phyloP scores from a whole-genome alignment of 2,329 filamentous ascomycete genomes.

The Aspergillus calidoustus region DNA sequence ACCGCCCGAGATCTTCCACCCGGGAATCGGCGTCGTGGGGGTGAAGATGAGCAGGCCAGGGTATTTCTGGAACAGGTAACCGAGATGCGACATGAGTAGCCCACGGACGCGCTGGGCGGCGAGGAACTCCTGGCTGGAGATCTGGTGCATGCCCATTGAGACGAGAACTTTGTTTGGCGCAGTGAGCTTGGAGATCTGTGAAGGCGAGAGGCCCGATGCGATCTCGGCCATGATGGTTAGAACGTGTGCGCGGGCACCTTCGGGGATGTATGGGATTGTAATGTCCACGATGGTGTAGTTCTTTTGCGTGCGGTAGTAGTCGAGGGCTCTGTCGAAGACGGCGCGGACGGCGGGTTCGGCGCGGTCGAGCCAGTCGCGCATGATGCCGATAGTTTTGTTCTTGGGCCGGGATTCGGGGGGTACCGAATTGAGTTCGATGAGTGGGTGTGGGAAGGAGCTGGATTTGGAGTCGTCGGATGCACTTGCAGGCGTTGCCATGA shows the following conservation, averaged over 20 bases:
- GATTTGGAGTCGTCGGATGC: conserved; percentile 59
- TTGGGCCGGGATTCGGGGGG: conserved; percentile 36
- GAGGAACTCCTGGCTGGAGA: conserved; percentile 71
- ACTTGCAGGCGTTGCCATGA: conserved; percentile 75
- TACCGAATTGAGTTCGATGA: conserved; percentile 48
- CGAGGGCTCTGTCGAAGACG: conserved; percentile 66
- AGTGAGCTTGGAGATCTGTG: conserved; percentile 63
- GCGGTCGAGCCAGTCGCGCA: conserved; percentile 69
- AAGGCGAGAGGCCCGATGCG: conserved; percentile 53
- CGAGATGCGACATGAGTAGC: conserved; percentile 78
- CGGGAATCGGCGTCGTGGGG: conserved; percentile 75
- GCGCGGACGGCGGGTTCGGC: conserved; percentile 67
- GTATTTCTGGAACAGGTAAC: conserved; percentile 69
- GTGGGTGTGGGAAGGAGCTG: conserved; percentile 62
- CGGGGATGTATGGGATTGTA: conserved; percentile 62
- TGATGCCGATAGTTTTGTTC: conserved; percentile 72
- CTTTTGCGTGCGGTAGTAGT: conserved; percentile 50
- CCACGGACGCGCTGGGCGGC: conserved; percentile 74
- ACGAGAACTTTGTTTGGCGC: conserved; percentile 73
- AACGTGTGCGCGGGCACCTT: conserved; percentile 77
- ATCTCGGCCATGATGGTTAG: conserved; percentile 78
- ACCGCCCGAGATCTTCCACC: conserved; percentile 67
- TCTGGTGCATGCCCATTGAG: conserved; percentile 63
- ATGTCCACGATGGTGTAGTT: conserved; percentile 53
- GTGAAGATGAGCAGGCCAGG: conserved; percentile 79